These are phyloP conservation scores for Teunomyces tritomae DNA, from an alignment of 805 yeast genomes.

Conservation along the genomic window DNA sequence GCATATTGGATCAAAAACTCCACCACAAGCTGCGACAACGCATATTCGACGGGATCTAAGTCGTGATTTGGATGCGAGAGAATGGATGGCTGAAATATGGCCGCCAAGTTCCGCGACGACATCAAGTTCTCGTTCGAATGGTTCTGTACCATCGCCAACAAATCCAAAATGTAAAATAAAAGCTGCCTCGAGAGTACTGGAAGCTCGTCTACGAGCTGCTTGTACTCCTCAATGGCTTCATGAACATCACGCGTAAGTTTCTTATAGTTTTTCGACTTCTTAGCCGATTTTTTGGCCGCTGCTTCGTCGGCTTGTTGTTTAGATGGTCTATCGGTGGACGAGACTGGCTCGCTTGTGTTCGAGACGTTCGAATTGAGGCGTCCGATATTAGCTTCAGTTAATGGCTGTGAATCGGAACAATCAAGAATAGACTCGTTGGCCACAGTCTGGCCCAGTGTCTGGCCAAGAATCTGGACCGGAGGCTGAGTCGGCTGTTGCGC, in stretches of 20 bases:
- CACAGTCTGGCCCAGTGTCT: conserved; percentile 7
- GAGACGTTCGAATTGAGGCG: conserved; percentile 21
- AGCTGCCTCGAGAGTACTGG: conserved; percentile 81
- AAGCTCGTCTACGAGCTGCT: conserved; percentile 59
- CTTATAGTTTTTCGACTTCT: conserved; percentile 50
- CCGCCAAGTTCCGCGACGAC: conserved; percentile 92
- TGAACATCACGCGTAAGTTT: conserved; percentile 62
- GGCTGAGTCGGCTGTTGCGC: neutral
- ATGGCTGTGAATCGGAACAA: conserved; percentile 18
- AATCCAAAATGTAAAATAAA: conserved; percentile 80
- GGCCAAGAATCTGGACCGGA: neutral
- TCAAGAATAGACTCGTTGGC: conserved; percentile 11
- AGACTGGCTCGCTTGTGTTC: conserved; percentile 6
- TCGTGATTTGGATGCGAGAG: conserved; percentile 91
- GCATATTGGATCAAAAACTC: conserved; percentile 88
- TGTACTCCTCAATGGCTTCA: conserved; percentile 70
- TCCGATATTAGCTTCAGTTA: conserved; percentile 34
- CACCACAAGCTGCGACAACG: conserved; percentile 77
- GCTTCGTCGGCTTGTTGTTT: conserved; percentile 9
- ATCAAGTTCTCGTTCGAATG: conserved; percentile 76
- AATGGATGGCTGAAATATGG: conserved; percentile 96
- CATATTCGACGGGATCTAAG: conserved; percentile 89
- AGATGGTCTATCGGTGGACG: neutral
- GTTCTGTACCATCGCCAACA: conserved; percentile 80
- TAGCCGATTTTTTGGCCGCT: conserved; percentile 19